Evolutionary conservation across 2,329 filamentous ascomycete genomes (phyloP).

Genomic region (Graphium sp.): DNA sequence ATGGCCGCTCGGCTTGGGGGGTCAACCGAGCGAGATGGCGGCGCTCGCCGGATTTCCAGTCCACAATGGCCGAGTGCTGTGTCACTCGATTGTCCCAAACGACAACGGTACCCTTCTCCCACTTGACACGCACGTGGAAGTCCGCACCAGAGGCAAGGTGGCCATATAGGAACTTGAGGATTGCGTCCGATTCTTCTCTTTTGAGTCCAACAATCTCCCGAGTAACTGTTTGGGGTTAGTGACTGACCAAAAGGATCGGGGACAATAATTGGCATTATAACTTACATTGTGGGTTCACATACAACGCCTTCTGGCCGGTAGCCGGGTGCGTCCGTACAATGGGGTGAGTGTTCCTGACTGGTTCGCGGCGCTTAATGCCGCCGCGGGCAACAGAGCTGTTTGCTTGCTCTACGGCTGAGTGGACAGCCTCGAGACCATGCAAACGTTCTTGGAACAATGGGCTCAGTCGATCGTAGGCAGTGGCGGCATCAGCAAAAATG

Average conservation of each 20-base stretch:
- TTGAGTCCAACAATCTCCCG: constrained; percentile 69
- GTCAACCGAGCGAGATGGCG: constrained; percentile 70
- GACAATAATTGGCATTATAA: too few relatives aligned
- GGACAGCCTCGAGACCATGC: constrained; percentile 64
- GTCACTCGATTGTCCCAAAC: constrained; percentile 79
- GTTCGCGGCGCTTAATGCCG: constrained; percentile 58
- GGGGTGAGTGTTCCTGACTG: constrained; percentile 58
- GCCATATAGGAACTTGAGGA: constrained; percentile 54
- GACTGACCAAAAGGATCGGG: too few relatives aligned
- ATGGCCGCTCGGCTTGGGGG: constrained; percentile 64
- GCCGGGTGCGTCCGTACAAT: constrained; percentile 66
- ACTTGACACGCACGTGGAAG: constrained; percentile 55
- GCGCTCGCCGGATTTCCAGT: constrained; percentile 66
- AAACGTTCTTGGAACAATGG: constrained; percentile 65
- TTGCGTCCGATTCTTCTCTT: constrained; percentile 67
- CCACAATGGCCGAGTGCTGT: constrained; percentile 61
- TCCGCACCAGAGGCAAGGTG: constrained; percentile 41
- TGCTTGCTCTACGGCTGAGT: constrained; percentile 71
- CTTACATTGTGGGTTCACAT: constrained; percentile 69
- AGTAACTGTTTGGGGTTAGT: constrained; percentile 21
- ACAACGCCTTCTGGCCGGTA: constrained; percentile 73
- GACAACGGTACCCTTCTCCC: constrained; percentile 65
- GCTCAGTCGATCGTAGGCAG: constrained; percentile 68
- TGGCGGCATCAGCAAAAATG: constrained; percentile 61
- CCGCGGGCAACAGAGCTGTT: constrained; percentile 48